Percentiles rank a stretch among this genome's conserved stretches.
Evolutionary conservation across 768 basidiomycete species (phyloP).

Genomic region (Tricholoma matsutake): DNA sequence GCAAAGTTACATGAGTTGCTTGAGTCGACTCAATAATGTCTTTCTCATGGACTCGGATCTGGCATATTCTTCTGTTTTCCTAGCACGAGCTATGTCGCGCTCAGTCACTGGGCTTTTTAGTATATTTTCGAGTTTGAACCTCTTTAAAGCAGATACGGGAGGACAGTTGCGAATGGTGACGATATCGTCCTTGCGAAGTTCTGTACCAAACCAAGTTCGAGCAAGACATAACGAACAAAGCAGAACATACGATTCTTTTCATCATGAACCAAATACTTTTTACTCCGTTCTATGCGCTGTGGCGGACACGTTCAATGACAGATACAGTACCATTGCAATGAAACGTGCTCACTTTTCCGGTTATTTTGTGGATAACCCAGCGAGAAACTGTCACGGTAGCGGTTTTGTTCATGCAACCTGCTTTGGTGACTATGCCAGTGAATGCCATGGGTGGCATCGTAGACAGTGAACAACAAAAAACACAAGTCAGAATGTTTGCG

Average conservation of each 20-base stretch:
- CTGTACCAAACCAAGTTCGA: slow-evolving; percentile 32
- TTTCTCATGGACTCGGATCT: not conserved
- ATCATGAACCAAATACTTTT: slow-evolving; percentile 78
- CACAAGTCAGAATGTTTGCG: not conserved
- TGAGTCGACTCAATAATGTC: not conserved
- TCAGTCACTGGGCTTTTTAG: slow-evolving; percentile 67
- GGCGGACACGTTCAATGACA: slow-evolving; percentile 3
- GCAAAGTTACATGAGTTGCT: not conserved
- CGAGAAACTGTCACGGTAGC: slow-evolving; percentile 81
- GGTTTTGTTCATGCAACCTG: slow-evolving; percentile 81
- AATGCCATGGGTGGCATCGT: slow-evolving; percentile 78
- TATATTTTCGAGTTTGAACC: slow-evolving; percentile 68
- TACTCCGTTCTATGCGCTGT: slow-evolving; percentile 71
- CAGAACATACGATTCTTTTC: slow-evolving; percentile 56
- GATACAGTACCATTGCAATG: not conserved
- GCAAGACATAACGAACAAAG: not conserved
- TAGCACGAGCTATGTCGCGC: slow-evolving; percentile 40
- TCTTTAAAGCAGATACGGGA: slow-evolving; percentile 74
- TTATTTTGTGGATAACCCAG: slow-evolving; percentile 65
- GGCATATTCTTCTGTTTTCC: slow-evolving; percentile 2
- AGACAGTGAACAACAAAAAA: not conserved
- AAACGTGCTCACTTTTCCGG: slow-evolving; percentile 61
- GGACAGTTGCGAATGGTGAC: slow-evolving; percentile 82
- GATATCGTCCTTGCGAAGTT: slow-evolving; percentile 61
- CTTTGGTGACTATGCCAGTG: slow-evolving; percentile 73